These are phyloP conservation scores for Aureobasidium sp. DNA, from an alignment of 2,329 filamentous ascomycete genomes.

Conservation along the genomic window DNA sequence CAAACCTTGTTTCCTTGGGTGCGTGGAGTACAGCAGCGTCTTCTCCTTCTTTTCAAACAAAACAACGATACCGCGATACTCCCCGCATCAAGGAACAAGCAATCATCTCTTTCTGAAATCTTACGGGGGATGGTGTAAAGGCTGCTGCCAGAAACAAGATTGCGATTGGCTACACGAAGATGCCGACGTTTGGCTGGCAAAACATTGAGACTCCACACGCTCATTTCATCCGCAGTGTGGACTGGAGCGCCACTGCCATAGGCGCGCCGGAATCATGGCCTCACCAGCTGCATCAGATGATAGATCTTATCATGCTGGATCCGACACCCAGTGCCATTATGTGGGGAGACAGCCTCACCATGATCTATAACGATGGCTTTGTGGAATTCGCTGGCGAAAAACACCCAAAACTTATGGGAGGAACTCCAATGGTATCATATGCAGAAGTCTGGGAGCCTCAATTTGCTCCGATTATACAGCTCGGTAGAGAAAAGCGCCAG, in stretches of 20 bases:
- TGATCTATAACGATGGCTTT: conserved; percentile 32
- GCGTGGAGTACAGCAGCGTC: background rate
- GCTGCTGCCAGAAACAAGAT: background rate
- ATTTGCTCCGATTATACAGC: conserved; percentile 1
- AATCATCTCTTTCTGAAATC: background rate
- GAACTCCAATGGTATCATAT: conserved; percentile 15
- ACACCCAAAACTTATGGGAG: conserved; percentile 20
- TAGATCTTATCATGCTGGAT: conserved; percentile 25
- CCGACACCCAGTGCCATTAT: conserved; percentile 25
- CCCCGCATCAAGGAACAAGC: background rate
- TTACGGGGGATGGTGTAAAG: background rate
- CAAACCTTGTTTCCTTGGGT: conserved; percentile 1
- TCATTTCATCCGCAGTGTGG: conserved; percentile 13
- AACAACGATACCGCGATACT: background rate
- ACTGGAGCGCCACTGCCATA: conserved; percentile 26
- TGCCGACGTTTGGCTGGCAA: background rate
- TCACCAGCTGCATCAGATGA: conserved; percentile 20
- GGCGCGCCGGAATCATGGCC: conserved; percentile 26
- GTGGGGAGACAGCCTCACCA: conserved; percentile 26
- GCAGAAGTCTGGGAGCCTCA: conserved; percentile 10
- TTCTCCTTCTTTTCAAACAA: background rate
- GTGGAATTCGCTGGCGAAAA: conserved; percentile 27
- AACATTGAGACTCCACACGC: background rate
- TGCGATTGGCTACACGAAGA: background rate
- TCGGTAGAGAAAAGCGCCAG: conserved; percentile 21